These are phyloP conservation scores for Yamadazyma diospyri DNA, from an alignment of 1,139 yeast genomes.

Conservation along the genomic window DNA sequence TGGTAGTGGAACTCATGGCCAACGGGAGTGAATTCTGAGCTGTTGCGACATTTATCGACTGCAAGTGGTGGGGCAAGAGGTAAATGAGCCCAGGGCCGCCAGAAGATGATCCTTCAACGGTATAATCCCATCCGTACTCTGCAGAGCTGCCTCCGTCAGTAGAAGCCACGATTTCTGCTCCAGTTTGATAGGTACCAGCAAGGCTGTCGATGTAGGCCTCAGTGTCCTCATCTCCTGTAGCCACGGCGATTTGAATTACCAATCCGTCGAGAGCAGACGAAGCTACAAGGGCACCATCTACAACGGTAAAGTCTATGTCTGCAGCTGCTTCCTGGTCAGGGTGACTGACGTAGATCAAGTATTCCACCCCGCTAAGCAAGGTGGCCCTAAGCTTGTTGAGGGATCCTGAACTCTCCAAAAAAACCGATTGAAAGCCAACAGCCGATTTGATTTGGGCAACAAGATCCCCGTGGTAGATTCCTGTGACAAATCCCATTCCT, in stretches of 20 bases:
- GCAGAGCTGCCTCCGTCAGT: constrained; percentile 24
- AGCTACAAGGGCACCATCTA: too few species aligned
- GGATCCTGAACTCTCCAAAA: too few species aligned
- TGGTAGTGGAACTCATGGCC: constrained; percentile 53
- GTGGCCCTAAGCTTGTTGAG: constrained; percentile 60
- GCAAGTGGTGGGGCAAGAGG: constrained; percentile 71
- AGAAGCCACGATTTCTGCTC: constrained; percentile 26
- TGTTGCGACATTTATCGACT: constrained; percentile 41
- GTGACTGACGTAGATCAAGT: constrained; percentile 62
- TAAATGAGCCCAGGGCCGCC: constrained; percentile 53
- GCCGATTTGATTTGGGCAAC: constrained; percentile 4
- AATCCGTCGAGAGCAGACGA: constrained; percentile 49
- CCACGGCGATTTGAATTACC: constrained; percentile 57
- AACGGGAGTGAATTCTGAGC: constrained; percentile 41
- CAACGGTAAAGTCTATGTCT: too few species aligned
- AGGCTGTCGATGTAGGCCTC: constrained; percentile 29
- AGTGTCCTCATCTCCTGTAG: constrained; percentile 31
- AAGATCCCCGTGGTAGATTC: constrained; percentile 58
- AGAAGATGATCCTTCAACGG: constrained; percentile 49
- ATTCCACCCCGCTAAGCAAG: constrained; percentile 46
- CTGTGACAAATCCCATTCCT: constrained; percentile 78
- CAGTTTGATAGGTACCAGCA: constrained; percentile 36
- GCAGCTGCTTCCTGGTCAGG: too few species aligned
- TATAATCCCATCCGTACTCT: constrained; percentile 50
- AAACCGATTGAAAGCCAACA: constrained; percentile 36